A percentile compares a stretch with the other conserved stretches of the same genome.
These are phyloP conservation scores for Colletotrichum trifolii DNA, from an alignment of 2,329 filamentous ascomycete genomes.

Conservation along the genomic window DNA sequence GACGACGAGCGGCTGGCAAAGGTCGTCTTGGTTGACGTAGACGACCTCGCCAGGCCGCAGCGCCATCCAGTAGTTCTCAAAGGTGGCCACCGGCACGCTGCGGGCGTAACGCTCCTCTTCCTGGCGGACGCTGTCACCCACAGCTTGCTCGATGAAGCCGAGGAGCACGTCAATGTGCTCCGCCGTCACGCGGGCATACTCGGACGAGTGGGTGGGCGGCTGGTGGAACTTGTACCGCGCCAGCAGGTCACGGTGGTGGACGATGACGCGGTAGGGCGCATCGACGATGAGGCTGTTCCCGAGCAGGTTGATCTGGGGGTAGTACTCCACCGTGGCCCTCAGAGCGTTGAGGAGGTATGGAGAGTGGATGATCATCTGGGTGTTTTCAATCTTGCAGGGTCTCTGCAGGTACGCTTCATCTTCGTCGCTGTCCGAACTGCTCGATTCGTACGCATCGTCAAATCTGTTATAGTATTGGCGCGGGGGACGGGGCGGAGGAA, in stretches of 20 bases:
- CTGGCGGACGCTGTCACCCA: slow-evolving; percentile 50
- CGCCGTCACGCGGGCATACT: slow-evolving; percentile 53
- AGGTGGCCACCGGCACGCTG: slow-evolving; percentile 54
- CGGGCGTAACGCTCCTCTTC: slow-evolving; percentile 54
- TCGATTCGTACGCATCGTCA: slow-evolving; percentile 37
- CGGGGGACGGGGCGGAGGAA: slow-evolving; percentile 26
- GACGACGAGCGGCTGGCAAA: slow-evolving; percentile 56
- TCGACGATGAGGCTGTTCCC: slow-evolving; percentile 51
- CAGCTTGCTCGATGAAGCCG: slow-evolving; percentile 52
- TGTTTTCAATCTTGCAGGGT: slow-evolving; percentile 44
- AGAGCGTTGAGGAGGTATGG: slow-evolving; percentile 59
- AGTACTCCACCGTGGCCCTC: slow-evolving; percentile 59
- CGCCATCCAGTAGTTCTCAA: slow-evolving; percentile 58
- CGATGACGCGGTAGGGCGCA: slow-evolving; percentile 59
- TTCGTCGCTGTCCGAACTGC: slow-evolving; percentile 40
- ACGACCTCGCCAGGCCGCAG: slow-evolving; percentile 58
- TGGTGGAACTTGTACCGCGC: slow-evolving; percentile 54
- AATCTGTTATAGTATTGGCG: background rate
- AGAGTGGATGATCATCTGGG: slow-evolving; percentile 58
- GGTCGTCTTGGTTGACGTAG: slow-evolving; percentile 52
- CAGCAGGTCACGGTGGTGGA: slow-evolving; percentile 58
- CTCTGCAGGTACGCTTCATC: slow-evolving; percentile 41
- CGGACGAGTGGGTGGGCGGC: slow-evolving; percentile 51
- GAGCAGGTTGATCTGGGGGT: slow-evolving; percentile 53
- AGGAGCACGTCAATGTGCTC: slow-evolving; percentile 59